Percentiles rank a stretch among this genome's conserved stretches.
These are phyloP conservation scores for Neonectria neomacrospora DNA, from an alignment of 2,329 filamentous ascomycete species.

Conservation along the genomic window DNA sequence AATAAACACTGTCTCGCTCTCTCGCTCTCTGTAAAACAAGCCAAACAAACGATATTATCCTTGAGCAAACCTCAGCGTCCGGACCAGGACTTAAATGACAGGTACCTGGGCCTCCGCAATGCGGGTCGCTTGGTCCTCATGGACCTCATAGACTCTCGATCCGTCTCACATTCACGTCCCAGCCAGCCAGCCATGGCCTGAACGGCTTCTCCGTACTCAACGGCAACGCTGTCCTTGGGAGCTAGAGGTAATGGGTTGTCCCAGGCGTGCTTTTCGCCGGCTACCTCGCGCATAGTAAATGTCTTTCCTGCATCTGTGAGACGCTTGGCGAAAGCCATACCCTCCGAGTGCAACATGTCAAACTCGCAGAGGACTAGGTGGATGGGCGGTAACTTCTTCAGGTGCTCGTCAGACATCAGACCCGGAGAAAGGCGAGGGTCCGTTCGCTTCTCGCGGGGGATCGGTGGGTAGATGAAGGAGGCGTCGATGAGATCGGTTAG, in stretches of 20 bases:
- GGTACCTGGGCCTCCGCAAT: constrained; percentile 47
- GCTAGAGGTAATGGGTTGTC: constrained; percentile 59
- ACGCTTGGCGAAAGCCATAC: constrained; percentile 69
- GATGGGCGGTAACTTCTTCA: constrained; percentile 64
- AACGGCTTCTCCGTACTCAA: constrained; percentile 59
- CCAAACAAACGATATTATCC: background rate
- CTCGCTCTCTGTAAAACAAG: background rate
- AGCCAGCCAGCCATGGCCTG: constrained; percentile 56
- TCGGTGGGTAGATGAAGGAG: constrained; percentile 67
- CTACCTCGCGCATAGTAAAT: constrained; percentile 56
- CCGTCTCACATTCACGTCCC: constrained; percentile 51
- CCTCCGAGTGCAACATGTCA: constrained; percentile 72
- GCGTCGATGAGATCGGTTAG: constrained; percentile 73
- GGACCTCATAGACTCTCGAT: constrained; percentile 50
- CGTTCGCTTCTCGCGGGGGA: constrained; percentile 56
- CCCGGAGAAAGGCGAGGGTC: constrained; percentile 69
- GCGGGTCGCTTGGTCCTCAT: constrained; percentile 48
- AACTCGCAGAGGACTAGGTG: constrained; percentile 72
- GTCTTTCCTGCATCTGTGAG: constrained; percentile 53
- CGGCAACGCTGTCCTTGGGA: constrained; percentile 56
- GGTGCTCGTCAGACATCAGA: constrained; percentile 63
- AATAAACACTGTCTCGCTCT: background rate
- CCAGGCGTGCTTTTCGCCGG: constrained; percentile 60
- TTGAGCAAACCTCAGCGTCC: constrained; percentile 36
- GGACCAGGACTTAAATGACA: constrained; percentile 49